These are phyloP conservation scores for Inonotus obliquus DNA, from an alignment of 1,284 basidiomycete species.

Conservation along the genomic window DNA sequence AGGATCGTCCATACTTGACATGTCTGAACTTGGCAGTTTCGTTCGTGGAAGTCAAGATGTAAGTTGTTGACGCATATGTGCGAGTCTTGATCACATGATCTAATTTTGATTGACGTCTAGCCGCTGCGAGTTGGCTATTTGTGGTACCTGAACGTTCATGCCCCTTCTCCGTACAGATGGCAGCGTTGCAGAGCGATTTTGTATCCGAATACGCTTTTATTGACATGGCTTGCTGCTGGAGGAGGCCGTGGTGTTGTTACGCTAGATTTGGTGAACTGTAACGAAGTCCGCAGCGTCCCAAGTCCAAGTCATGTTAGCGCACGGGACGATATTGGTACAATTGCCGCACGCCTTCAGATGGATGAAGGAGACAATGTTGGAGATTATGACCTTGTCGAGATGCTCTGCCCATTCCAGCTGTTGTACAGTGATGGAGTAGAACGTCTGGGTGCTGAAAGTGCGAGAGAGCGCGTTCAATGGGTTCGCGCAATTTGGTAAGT, in stretches of 20 bases:
- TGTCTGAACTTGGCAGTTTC: conserved; percentile 42
- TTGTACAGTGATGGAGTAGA: conserved; percentile 85
- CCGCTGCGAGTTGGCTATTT: conserved; percentile 77
- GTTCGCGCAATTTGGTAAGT: conserved; percentile 80
- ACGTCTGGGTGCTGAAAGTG: conserved; percentile 76
- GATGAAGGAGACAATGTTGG: conserved; percentile 40
- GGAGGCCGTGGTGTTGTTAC: conserved; percentile 79
- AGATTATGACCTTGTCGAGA: conserved; percentile 50
- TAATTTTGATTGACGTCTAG: conserved; percentile 36
- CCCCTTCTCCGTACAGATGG: conserved; percentile 74
- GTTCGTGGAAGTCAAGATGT: conserved; percentile 43
- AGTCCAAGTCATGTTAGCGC: conserved; percentile 75
- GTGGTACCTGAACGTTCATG: conserved; percentile 89
- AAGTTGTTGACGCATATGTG: conserved; percentile 30
- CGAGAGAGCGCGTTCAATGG: conserved; percentile 82
- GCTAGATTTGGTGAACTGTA: conserved; percentile 78
- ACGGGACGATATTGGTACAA: conserved; percentile 77
- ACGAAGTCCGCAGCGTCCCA: conserved; percentile 73
- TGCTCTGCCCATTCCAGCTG: conserved; percentile 83
- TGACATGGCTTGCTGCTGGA: conserved; percentile 77
- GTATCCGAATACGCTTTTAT: conserved; percentile 72
- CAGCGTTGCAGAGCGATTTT: conserved; percentile 79
- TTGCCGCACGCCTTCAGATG: conserved; percentile 64
- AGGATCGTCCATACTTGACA: conserved; percentile 39
- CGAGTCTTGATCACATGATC: conserved; percentile 14